These are phyloP conservation scores for Fraxinus paxiana DNA, from an alignment of 305 asterid species.

Conservation along the genomic window DNA sequence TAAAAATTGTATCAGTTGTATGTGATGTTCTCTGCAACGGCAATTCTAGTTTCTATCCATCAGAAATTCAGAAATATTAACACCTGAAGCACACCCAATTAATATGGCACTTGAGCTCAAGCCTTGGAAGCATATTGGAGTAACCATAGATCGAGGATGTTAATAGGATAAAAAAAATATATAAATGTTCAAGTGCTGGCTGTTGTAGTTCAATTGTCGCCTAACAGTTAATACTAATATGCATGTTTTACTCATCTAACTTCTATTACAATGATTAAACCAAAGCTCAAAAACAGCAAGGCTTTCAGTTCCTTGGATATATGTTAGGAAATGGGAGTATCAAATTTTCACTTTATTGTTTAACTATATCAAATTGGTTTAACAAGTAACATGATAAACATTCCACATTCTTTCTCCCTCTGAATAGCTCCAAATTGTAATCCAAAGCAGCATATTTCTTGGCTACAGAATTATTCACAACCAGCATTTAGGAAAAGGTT, in stretches of 20 bases:
- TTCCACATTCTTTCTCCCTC: not conserved
- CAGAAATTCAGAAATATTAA: not conserved
- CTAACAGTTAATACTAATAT: not conserved
- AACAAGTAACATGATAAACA: not conserved
- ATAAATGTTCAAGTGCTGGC: not conserved
- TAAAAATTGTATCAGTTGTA: not conserved
- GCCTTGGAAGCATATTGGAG: not conserved
- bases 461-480: not conserved
- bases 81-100: not conserved
- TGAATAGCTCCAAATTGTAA: not conserved
- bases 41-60: not conserved
- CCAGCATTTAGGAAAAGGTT: not conserved
- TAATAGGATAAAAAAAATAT: not conserved
- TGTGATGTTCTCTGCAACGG: not conserved
- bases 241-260: not conserved
- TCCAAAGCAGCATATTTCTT: not conserved
- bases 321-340: not conserved
- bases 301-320: not conserved
- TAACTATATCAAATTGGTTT: not conserved
- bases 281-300: not conserved
- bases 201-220: not conserved
- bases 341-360: not conserved
- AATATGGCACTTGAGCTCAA: not conserved
- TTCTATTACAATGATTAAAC: not conserved
- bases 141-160: not conserved